Evolutionary conservation across 1,284 basidiomycete genomes (phyloP), one percentile per base, ranked within the genome.

Genomic region (Meripilus lineatus): DNA sequence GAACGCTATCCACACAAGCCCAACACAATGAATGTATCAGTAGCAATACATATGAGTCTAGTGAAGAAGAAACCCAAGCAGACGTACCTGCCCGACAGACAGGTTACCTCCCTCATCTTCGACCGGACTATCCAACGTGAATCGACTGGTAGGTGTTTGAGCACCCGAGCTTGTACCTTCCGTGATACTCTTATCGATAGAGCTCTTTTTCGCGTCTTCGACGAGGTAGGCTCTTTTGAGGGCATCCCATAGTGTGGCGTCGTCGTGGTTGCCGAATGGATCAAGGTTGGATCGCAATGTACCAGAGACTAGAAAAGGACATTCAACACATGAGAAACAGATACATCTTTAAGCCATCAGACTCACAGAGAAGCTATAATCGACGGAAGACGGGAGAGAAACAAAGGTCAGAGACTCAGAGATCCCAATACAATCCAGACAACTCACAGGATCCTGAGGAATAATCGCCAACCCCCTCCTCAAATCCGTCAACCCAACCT

Each of bases 101-200:
- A 95, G 57, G 58, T 94, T 96, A 25, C 69, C 69, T 18, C 93
- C 93, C 59, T 94, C 93, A 50, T 89, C 88, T 49, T 93, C 89
- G 43, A 96, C 78, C 1, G 76, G 66, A 37, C 79, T 87, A 59
- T 95, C 91, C 6, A 94, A 72, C 14, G 75, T 83, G 66, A 93
- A 93, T 28, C 62, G 45, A 30, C 51, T 57, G 2, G 54, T 48
- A 2, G 56, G 55, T 3, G 48, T 46, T 38, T 48, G 52, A 24
- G 52, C 34, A 23, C 57, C 42, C 28, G 28, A 30, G 18, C 34
- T 58, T 14, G 44, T 44, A 43, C 57, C 56, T 13, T 58, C 53
- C n/a, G 8, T 8, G n/a, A n/a, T 8, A 10, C 35, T 32, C 14
- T 43, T 42, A 18, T 56, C 54, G 7, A 57, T 0, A 2, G 51